Evolutionary conservation across 1,284 basidiomycete species (phyloP), one percentile per base, ranked within the genome.

Genomic region (Acaromyces ingoldii): DNA sequence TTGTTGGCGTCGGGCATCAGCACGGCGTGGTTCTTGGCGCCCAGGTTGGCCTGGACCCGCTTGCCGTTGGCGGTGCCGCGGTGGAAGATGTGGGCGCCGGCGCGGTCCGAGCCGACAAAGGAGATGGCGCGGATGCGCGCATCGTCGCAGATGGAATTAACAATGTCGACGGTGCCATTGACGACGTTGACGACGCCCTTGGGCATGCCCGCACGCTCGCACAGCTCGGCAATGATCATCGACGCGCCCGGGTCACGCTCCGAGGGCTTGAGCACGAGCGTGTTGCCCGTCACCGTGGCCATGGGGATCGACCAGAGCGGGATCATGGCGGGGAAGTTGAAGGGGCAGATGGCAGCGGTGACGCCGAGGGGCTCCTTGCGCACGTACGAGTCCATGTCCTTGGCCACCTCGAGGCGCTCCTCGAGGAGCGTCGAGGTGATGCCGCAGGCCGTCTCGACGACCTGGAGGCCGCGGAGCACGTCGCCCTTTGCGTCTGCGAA

Each of bases 1-100:
- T 87, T 89, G 80, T 96, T 96, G 26, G 92, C 92, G 76, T 97
- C 93, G 25, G 91, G 89, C 88, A 96, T 91, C 63, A 97, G 77
- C 44, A 97, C 84, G 44, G 55, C 57, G 50, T 71, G 68, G 49
- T 69, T 98, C 81, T 98, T 98, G 33, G 93, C 93, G 26, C 92
- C 93, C 75, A 97, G 78, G 74, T 97, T 97, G 29, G 89, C 87
- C 82, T 91, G 89, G 1, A 96, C 92, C 15, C 93, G 84, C 77
- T 98, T 98, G 48, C 93, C 91, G 63, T 87, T 86, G 62, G 81
- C 80, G 0, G 86, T 87, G 13, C 86, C 89, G 51, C 88, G 57
- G 54, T 62, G 53, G 75, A 91, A 96, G 63, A 98, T 97, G 74
- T 97, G 91, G 63, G 84, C 85, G 38, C 93, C 93, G 11, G 93